Conservation (phyloP, 805 yeast genomes). For the Spathaspora arborariae region DNA sequence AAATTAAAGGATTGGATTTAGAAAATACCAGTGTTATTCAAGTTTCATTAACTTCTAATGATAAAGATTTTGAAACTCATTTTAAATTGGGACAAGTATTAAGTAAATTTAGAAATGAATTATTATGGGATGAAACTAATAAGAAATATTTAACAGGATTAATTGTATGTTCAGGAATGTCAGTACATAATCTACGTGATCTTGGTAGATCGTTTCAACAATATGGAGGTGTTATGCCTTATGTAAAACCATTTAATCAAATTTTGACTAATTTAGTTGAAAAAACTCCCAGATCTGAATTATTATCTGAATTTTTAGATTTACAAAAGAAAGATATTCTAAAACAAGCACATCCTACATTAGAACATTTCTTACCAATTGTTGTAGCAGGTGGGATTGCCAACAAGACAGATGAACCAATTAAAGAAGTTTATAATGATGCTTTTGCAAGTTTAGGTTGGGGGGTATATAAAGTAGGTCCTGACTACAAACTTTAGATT, state of each 20-base stretch:
- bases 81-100: conserved; percentile 56
- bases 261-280: conserved; percentile 40
- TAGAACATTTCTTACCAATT: conserved; percentile 70
- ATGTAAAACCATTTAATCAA: conserved; percentile 50
- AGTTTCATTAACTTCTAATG: conserved; percentile 43
- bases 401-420: conserved; percentile 30
- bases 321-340: conserved; percentile 35
- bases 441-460: conserved; percentile 55
- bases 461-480: conserved; percentile 63
- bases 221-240: conserved; percentile 34
- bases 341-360: conserved; percentile 64
- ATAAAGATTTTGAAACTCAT: conserved; percentile 38
- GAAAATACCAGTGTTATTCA: conserved; percentile 47
- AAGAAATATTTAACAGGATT: conserved; percentile 29
- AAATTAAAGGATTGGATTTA: conserved; percentile 30
- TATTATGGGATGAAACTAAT: conserved; percentile 26
- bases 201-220: conserved; percentile 22
- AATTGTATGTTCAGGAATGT: conserved; percentile 70
- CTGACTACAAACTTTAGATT: conserved; percentile 7
- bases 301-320: conserved; percentile 34
- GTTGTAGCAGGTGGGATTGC: conserved; percentile 60
- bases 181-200: conserved; percentile 72
- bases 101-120: conserved; percentile 44
- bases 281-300: conserved; percentile 16
- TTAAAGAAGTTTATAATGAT: conserved; percentile 44